These are phyloP conservation scores for Saccharomycopsis selenospora DNA, from an alignment of 805 yeast species.

Conservation along the genomic window DNA sequence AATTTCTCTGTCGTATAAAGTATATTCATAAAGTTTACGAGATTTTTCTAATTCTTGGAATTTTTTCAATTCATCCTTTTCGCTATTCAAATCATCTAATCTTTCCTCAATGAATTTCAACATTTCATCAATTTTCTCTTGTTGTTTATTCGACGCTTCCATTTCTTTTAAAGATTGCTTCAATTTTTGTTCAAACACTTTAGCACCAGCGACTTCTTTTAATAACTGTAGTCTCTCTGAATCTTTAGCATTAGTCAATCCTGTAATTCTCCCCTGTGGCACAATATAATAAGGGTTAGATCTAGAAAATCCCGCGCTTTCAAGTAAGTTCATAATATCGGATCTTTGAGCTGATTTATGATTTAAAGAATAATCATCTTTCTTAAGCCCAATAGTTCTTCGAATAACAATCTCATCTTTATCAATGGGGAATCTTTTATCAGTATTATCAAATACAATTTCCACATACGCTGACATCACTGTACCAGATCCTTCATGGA, in stretches of 20 bases:
- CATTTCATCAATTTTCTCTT: constrained; percentile 67
- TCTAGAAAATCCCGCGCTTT: constrained; percentile 86
- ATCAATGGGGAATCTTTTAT: constrained; percentile 63
- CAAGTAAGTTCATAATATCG: constrained; percentile 75
- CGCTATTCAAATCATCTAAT: constrained; percentile 71
- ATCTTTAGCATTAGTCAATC: constrained; percentile 84
- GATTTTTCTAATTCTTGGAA: constrained; percentile 61
- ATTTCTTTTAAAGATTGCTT: constrained; percentile 75
- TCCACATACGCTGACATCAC: constrained; percentile 93
- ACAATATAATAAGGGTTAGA: constrained; percentile 93
- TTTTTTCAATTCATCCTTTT: constrained; percentile 64
- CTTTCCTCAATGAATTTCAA: constrained; percentile 56
- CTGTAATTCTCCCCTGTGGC: constrained; percentile 90
- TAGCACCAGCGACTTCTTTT: constrained; percentile 94
- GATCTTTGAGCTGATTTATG: constrained; percentile 70
- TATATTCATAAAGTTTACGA: constrained; percentile 66
- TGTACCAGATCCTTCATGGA: constrained; percentile 86
- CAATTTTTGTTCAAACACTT: constrained; percentile 75
- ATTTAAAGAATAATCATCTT: constrained; percentile 85
- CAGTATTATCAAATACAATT: constrained; percentile 75
- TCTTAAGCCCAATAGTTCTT: constrained; percentile 88
- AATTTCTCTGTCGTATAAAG: constrained; percentile 70
- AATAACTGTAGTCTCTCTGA: constrained; percentile 67
- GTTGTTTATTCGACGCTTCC: constrained; percentile 61
- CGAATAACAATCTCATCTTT: constrained; percentile 65